phyloP scores from a whole-genome alignment of 345 rosid species.

The Bruguiera gymnorhiza region DNA sequence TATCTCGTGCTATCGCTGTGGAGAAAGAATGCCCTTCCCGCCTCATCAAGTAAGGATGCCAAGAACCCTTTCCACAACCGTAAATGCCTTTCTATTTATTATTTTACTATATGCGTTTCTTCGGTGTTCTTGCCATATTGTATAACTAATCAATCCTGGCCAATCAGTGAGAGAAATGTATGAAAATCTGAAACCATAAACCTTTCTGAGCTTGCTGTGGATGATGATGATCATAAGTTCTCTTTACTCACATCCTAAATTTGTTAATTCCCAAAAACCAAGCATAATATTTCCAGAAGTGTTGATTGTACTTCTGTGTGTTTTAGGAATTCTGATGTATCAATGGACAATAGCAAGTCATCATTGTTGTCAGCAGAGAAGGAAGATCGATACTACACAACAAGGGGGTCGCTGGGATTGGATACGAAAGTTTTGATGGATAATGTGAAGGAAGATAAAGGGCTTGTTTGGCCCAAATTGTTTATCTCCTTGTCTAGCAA shows the following conservation, averaged over 20 bases:
- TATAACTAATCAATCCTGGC: background rate
- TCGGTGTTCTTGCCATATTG: background rate
- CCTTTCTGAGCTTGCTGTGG: background rate
- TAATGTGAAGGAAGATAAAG: conserved; percentile 57
- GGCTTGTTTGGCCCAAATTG: conserved; percentile 70
- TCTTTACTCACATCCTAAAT: background rate
- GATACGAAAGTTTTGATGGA: conserved; percentile 64
- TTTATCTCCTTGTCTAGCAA: conserved; percentile 72
- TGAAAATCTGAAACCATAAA: background rate
- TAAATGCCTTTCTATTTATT: background rate
- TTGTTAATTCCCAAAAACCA: background rate
- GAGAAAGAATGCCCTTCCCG: conserved; percentile 61
- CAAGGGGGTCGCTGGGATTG: conserved; percentile 71
- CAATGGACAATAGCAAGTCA: conserved; percentile 45
- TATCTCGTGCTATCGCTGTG: conserved; percentile 36
- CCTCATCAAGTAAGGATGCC: conserved; percentile 47
- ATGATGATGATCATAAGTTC: background rate
- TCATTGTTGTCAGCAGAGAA: conserved; percentile 57
- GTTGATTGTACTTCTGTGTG: conserved; percentile 5
- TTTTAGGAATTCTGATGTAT: conserved; percentile 51
- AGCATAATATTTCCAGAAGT: background rate
- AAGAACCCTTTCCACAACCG: background rate
- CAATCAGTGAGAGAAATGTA: background rate
- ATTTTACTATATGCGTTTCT: background rate
- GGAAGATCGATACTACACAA: conserved; percentile 81